phyloP scores from a whole-genome alignment of 345 rosid species.

The Geranium rotundifolium region DNA sequence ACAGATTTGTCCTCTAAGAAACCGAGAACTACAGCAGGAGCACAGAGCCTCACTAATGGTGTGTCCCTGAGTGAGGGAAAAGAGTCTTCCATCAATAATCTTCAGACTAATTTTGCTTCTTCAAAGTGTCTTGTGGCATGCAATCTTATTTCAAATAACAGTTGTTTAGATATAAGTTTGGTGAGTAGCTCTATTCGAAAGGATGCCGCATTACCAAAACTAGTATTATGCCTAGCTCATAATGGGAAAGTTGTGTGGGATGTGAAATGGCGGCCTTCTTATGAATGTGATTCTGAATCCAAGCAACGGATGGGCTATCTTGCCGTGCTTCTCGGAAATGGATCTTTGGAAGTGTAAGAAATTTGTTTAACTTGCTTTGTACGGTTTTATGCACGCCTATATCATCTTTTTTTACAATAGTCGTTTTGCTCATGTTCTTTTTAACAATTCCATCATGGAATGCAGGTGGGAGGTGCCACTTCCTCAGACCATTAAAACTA shows the following conservation, averaged over 20 bases:
- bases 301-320: slow-evolving; percentile 74
- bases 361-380: slow-evolving; percentile 9
- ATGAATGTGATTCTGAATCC: slow-evolving; percentile 27
- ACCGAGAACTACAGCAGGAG: slow-evolving; percentile 16
- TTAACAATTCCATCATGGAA: neutral
- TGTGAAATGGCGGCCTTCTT: slow-evolving; percentile 70
- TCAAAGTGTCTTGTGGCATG: slow-evolving; percentile 14
- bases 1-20: slow-evolving; percentile 16
- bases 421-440: neutral
- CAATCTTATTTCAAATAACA: slow-evolving; percentile 14
- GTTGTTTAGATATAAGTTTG: slow-evolving; percentile 8
- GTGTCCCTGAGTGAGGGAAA: slow-evolving; percentile 14
- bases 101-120: slow-evolving; percentile 15
- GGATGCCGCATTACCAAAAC: slow-evolving; percentile 56
- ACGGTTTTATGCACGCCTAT: neutral
- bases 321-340: slow-evolving; percentile 85
- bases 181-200: slow-evolving; percentile 23
- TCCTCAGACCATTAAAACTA: slow-evolving; percentile 38
- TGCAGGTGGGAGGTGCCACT: slow-evolving; percentile 97
- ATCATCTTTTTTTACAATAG: neutral
- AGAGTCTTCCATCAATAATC: slow-evolving; percentile 14
- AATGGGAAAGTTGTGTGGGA: slow-evolving; percentile 93
- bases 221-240: slow-evolving; percentile 75
- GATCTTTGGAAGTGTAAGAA: slow-evolving; percentile 88
- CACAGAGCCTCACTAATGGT: slow-evolving; percentile 12